Evolutionary conservation across 345 rosid species (phyloP).

Genomic region (Gossypium anomalum): DNA sequence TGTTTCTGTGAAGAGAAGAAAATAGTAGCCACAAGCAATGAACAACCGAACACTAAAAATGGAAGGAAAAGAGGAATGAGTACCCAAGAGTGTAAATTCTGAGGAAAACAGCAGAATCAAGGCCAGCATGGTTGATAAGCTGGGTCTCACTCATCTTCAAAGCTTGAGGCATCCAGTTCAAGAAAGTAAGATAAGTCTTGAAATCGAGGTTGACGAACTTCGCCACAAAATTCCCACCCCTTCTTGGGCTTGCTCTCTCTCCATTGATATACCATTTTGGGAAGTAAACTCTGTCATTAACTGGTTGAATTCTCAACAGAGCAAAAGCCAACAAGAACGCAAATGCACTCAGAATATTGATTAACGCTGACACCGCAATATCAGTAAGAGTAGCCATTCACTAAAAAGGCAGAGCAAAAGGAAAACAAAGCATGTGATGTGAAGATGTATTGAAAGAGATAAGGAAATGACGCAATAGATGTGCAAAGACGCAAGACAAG

Average conservation of each 20-base stretch:
- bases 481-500: neutral
- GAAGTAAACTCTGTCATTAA: conserved; percentile 93
- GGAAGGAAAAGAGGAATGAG: neutral
- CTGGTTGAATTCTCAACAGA: conserved; percentile 73
- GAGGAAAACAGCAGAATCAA: conserved; percentile 90
- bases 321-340: conserved; percentile 89
- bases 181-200: conserved; percentile 72
- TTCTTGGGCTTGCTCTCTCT: conserved; percentile 64
- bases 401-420: neutral
- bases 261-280: conserved; percentile 80
- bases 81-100: conserved; percentile 93
- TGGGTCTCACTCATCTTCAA: conserved; percentile 73
- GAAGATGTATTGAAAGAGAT: neutral
- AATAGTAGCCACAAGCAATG: neutral
- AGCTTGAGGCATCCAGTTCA: conserved; percentile 99
- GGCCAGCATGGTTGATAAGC: conserved; percentile 84
- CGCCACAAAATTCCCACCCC: conserved; percentile 50
- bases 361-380: conserved; percentile 79
- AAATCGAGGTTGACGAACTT: conserved; percentile 78
- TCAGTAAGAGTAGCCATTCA: conserved; percentile 83
- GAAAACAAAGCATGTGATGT: neutral
- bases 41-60: neutral
- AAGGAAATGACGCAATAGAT: neutral
- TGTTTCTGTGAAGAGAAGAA: neutral
- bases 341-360: conserved; percentile 68